Base-by-base conservation (phyloP, 495 filamentous ascomycete genomes). In the Melanomma pulvis-pyrius region DNA sequence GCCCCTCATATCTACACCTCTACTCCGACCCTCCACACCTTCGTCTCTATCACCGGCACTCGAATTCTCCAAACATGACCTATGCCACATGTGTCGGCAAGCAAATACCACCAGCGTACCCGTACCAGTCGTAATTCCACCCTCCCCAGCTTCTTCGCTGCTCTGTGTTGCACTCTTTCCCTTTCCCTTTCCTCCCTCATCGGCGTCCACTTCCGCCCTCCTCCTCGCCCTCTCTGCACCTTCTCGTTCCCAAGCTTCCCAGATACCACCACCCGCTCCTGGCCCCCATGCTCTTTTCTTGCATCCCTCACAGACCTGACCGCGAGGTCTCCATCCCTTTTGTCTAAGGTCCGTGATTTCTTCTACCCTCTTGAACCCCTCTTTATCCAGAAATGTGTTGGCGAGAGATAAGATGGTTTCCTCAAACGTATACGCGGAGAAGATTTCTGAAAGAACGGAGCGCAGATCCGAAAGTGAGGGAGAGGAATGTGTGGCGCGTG, bases 401-500 rank as follows among this genome's bases (percentile, higher is more conserved):
- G 96, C 91, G 15, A 98, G 86, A 1, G 84, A 81, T 21, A 98
- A 82, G 13, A 98, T 88, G 3, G 89, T 90, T 70, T 91, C 88
- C 74, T 98, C 96, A 74, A 97, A 97, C 0, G 92, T 87, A 72
- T 98, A 98, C 0, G 96, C 93, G 1, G 93, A 88, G 76, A 98
- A 98, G 49, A 98, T 92, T 7, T 91, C 91, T 1, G 86, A 81
- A 2, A 98, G 83, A 1, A 97, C 92, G 46, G 85, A 82, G 25
- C 96, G 88, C 13, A 98, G 81, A 72, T 98, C 92, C 4, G 90
- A 87, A 0, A 98, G 84, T 26, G 89, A 93, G 0, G 94, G 92
- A 1, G 93, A 96, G 26, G 89, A 87, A 25, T 81, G 79, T 0
- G 91, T 88, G 0, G 92, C 92, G 21, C 91, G 86, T 2, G 88